A percentile compares a stretch with the other conserved stretches of the same genome.
Evolutionary conservation across 2,329 filamentous ascomycete genomes (phyloP).

Genomic region (Tolypocladium tundrense): DNA sequence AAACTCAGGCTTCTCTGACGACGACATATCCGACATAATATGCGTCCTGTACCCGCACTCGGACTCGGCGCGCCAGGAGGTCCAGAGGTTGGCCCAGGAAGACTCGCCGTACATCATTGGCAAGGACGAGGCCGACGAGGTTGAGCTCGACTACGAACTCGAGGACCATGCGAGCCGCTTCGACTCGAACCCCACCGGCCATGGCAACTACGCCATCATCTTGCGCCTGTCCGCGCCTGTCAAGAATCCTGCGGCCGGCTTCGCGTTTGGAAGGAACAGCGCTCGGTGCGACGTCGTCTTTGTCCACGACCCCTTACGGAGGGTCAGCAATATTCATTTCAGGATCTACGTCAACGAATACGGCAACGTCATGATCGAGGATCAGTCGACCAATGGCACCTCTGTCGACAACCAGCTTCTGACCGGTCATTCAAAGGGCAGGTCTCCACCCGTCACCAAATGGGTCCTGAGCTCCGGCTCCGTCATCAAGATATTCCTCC

Average conservation of each 20-base stretch:
- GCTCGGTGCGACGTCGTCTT: slow-evolving; percentile 63
- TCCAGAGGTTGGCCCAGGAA: slow-evolving; percentile 40
- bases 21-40: slow-evolving; percentile 79
- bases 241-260: slow-evolving; percentile 61
- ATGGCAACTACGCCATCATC: slow-evolving; percentile 59
- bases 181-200: slow-evolving; percentile 30
- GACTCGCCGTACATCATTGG: slow-evolving; percentile 39
- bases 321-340: slow-evolving; percentile 93
- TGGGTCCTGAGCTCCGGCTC: slow-evolving; percentile 64
- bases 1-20: slow-evolving; percentile 71
- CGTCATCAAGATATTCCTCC: slow-evolving; percentile 58
- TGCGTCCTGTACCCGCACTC: slow-evolving; percentile 79
- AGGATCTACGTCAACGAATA: slow-evolving; percentile 84
- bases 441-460: slow-evolving; percentile 18
- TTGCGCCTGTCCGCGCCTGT: slow-evolving; percentile 67
- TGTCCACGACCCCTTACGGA: slow-evolving; percentile 53
- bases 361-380: slow-evolving; percentile 82
- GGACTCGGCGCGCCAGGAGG: slow-evolving; percentile 59
- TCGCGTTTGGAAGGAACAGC: slow-evolving; percentile 74
- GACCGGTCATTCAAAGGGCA: slow-evolving; percentile 26
- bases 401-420: slow-evolving; percentile 68
- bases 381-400: slow-evolving; percentile 93
- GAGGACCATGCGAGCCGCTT: slow-evolving; percentile 42
- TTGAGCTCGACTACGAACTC: slow-evolving; percentile 38
- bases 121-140: slow-evolving; percentile 36